Percentiles rank a stretch among this genome's conserved stretches.
Evolutionary conservation across 306 rosid genomes (phyloP).

Genomic region (Cucurbita maxima): DNA sequence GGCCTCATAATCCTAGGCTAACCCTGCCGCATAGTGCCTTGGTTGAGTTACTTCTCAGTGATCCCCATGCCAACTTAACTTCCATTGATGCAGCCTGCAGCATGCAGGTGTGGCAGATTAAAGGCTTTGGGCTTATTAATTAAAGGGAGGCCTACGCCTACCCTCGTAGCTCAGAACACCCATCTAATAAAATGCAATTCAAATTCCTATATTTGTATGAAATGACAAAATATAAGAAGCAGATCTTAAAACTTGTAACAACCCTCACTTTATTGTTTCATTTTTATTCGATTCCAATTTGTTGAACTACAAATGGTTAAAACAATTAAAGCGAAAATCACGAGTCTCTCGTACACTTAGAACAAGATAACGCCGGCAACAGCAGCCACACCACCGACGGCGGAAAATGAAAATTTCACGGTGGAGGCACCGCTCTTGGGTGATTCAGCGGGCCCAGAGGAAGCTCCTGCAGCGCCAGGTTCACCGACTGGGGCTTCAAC

Average conservation of each 20-base stretch:
- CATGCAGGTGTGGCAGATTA: no score
- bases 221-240: neutral
- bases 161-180: no score
- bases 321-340: neutral
- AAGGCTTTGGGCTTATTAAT: no score
- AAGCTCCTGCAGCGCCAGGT: constrained; percentile 10
- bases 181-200: no score
- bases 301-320: neutral
- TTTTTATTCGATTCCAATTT: neutral
- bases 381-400: constrained; percentile 10
- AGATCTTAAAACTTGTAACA: neutral
- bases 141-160: no score
- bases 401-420: constrained; percentile 4
- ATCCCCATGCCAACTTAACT: no score
- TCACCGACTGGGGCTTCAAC: constrained; percentile 34
- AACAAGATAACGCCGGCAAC: constrained; percentile 14
- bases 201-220: no score
- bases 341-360: neutral
- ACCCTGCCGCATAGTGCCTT: no score
- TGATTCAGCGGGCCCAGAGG: neutral
- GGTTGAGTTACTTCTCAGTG: no score
- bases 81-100: no score
- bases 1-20: no score
- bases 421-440: constrained; percentile 12
- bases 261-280: neutral